Evolutionary conservation across 306 rosid species (phyloP), one percentile per base, ranked within the genome.

Genomic region (Prunus mongolica): DNA sequence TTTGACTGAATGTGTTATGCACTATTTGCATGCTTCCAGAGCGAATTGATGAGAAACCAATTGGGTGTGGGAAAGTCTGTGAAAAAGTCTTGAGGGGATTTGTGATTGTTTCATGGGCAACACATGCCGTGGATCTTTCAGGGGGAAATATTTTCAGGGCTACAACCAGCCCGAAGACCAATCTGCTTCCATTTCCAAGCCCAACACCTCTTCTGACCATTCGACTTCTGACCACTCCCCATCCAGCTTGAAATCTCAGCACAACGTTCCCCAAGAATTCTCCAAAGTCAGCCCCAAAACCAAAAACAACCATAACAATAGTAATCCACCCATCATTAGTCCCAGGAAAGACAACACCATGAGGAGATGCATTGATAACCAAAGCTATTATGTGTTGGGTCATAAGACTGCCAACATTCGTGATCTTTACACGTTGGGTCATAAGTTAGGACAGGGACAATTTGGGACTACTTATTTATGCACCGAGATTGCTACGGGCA

Each of bases 121-220:
- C 84, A 88, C 97, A 89, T 93, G 98, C 93, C 98, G 98, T 67
- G 93, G 98, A 87, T 93, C 98, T 91, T 87, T 82, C 82, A 85
- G 82, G 84, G 95, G 89, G 74, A 93, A 93, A 81, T 73, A 84
- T 69, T 81, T 85, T 69, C 90, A 79, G 90, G 95, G 91, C 85
- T 76, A 34, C 86, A 56, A 66, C 69, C 84, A 88, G 89, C 93
- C 96, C 89, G 88, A 81, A 55, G 88, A 86, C 34, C 84, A 73
- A 49, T 80, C 78, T 38, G 51, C 77, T 71, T 16, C 81, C 63
- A 73, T 12, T 70, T 81, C 90, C 75, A 91, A 88, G 76, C 89
- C 89, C 67, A 80, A 67, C 65, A 78, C 82, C 74, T 71, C 85
- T 57, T 85, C 95, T 73, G 89, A 85, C 68, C 87, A 74, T 69